phyloP scores from a whole-genome alignment of 441 rosid genomes.

The Kokia cookei region DNA sequence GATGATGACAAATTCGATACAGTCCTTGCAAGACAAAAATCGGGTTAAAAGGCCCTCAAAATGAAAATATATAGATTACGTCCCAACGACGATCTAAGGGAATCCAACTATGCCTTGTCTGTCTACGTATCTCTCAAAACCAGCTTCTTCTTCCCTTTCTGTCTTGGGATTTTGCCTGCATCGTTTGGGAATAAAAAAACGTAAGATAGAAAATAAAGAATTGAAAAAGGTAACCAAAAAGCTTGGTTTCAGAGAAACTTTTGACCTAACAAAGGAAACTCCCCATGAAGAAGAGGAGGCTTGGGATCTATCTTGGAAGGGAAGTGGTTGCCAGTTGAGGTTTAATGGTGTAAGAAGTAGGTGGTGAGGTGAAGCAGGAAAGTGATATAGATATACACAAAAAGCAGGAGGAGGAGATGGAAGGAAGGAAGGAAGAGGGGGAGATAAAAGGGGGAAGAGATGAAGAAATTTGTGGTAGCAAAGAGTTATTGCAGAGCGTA shows the following conservation, averaged over 20 bases:
- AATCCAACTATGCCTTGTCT: neutral
- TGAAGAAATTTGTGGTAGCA: constrained; percentile 28
- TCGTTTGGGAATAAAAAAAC: constrained; percentile 5
- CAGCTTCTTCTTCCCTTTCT: neutral
- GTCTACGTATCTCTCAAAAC: neutral
- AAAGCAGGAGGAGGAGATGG: neutral
- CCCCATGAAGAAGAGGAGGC: neutral
- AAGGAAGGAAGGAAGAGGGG: neutral
- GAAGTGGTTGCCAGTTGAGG: constrained; percentile 11
- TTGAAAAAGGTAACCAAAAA: neutral
- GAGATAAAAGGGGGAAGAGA: constrained; percentile 9
- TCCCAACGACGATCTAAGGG: too few relatives aligned
- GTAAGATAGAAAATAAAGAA: neutral
- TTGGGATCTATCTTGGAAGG: constrained; percentile 21
- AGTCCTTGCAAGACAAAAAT: too few relatives aligned
- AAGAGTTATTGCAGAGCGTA: constrained; percentile 80
- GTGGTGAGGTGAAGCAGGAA: constrained; percentile 14
- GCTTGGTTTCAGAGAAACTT: neutral
- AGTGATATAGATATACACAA: neutral
- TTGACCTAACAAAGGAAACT: constrained; percentile 8
- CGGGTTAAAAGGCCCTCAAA: too few relatives aligned
- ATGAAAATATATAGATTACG: too few relatives aligned
- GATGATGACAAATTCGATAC: too few relatives aligned
- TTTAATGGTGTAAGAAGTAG: constrained; percentile 30
- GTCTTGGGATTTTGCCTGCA: constrained; percentile 9